These are phyloP conservation scores for Dipteronia dyeriana DNA, from an alignment of 345 rosid genomes.

Conservation along the genomic window DNA sequence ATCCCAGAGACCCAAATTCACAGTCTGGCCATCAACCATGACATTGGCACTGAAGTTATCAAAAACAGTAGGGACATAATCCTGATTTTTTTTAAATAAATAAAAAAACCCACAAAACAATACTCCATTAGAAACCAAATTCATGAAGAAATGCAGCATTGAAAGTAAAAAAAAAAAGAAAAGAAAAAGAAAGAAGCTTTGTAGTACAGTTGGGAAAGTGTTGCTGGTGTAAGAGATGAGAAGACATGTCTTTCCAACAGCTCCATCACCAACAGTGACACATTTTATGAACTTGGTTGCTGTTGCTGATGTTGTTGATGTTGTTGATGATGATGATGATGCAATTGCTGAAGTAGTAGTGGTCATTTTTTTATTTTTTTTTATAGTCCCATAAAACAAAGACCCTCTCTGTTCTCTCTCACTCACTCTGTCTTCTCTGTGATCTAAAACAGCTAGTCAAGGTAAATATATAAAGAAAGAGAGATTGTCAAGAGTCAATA, in stretches of 20 bases:
- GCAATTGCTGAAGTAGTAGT: constrained; percentile 16
- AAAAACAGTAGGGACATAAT: constrained; percentile 79
- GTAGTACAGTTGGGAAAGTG: constrained; percentile 79
- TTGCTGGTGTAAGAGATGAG: constrained; percentile 91
- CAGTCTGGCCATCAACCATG: constrained; percentile 75
- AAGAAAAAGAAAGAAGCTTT: neutral
- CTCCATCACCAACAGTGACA: constrained; percentile 93
- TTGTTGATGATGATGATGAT: constrained; percentile 10
- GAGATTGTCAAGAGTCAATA: neutral
- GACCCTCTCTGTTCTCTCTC: neutral
- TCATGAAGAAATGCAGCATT: neutral
- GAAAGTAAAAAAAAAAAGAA: neutral
- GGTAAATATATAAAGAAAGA: neutral
- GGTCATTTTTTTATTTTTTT: constrained; percentile 5
- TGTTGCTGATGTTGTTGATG: constrained; percentile 29
- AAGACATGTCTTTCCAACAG: constrained; percentile 91
- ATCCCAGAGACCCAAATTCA: constrained; percentile 90
- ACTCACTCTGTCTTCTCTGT: neutral
- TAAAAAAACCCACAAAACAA: constrained; percentile 7
- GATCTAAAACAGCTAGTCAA: neutral
- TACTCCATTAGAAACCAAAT: neutral
- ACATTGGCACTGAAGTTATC: constrained; percentile 97
- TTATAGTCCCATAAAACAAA: neutral
- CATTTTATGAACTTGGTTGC: constrained; percentile 82
- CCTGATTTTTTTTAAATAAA: constrained; percentile 42